Conservation (phyloP, 2,329 filamentous ascomycete species). For the Fusarium drepaniforme region DNA sequence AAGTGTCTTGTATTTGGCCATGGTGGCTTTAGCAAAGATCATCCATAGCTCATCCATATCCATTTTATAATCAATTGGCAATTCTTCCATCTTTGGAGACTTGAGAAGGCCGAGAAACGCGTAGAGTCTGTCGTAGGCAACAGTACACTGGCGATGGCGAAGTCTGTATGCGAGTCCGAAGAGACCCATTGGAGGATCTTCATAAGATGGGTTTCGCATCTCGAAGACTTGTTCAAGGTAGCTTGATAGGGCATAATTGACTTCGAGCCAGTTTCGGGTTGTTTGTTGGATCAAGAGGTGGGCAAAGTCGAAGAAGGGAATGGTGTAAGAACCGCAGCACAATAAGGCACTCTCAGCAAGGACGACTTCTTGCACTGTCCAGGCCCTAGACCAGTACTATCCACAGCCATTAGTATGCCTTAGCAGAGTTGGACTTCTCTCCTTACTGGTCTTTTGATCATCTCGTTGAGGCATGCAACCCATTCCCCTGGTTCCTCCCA, state of each 20-base stretch:
- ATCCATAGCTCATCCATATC: constrained; percentile 9
- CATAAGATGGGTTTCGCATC: constrained; percentile 10
- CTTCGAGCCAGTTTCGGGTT: constrained; percentile 1
- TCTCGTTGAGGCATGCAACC: constrained; percentile 15
- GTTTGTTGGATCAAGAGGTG: constrained; percentile 3
- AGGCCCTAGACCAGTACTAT: constrained; percentile 12
- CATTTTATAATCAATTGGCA: constrained; percentile 19
- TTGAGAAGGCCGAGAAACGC: constrained; percentile 17
- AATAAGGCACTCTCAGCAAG: constrained; percentile 5
- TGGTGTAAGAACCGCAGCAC: constrained; percentile 3
- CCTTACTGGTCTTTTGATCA: constrained; percentile 14
- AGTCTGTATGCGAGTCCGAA: constrained; percentile 25
- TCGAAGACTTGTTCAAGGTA: constrained; percentile 15
- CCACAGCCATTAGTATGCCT: not conserved
- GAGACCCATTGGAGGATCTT: constrained; percentile 12
- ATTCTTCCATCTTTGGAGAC: not conserved
- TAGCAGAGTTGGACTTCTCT: not conserved
- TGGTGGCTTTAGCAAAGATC: constrained; percentile 9
- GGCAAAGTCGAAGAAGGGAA: constrained; percentile 22
- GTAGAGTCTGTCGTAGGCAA: constrained; percentile 14
- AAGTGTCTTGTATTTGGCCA: constrained; percentile 21
- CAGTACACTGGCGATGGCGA: constrained; percentile 14
- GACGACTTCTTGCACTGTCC: constrained; percentile 24
- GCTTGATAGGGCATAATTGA: constrained; percentile 10
- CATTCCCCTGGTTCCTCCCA: constrained; percentile 12